Base-by-base conservation (phyloP, 257 asterid genomes). In the Solanum chilense region DNA sequence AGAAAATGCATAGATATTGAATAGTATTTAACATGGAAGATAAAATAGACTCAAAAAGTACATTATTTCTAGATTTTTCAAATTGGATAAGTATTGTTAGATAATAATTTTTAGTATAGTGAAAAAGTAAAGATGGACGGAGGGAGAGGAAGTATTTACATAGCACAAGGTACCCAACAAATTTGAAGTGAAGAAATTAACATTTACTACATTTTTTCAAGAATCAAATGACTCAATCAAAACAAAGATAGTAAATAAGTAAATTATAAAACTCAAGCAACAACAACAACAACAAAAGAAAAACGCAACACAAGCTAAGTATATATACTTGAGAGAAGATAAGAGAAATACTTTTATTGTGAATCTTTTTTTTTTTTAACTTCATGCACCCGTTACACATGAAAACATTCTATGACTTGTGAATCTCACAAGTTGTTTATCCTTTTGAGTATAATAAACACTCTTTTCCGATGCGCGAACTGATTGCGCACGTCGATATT, bases 401-500 rank as follows among this genome's bases (percentile, higher is more conserved):
- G 90, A 89, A 85, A 91, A 90, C 82, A 88, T 78, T 87, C 89
- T 89, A 45, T 90, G 92, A 88, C 92, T 91, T 82, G 85, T 86
- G 64, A 91, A 91, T 45, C 91, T 88, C 77, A 89, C 92, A 16
- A 91, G 90, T 78, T 90, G 89, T 76, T 88, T 89, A 85, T 87
- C 86, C 47, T 47, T 18, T 27, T 62, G 37, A 85, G 87, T 35
- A 68, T 20, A 71, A 35, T 27, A 71, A 35, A 18, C 82, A 20
- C 77, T 84, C 87, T 62, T 87, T 88, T 85, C 91, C 83, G 81
- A 83, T 12, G 88, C 88, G 7, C 87, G 90, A 44, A 89, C 82
- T 21, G 98, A 95, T 82, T 88, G 89, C 84, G 84, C 84, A 20
- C 95, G 88, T 44, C 95, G 86, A 90, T 90, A 92, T 45, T 71